Evolutionary conservation across 2,329 filamentous ascomycete species (phyloP).

Genomic region (Neocatenulostroma microsporum): DNA sequence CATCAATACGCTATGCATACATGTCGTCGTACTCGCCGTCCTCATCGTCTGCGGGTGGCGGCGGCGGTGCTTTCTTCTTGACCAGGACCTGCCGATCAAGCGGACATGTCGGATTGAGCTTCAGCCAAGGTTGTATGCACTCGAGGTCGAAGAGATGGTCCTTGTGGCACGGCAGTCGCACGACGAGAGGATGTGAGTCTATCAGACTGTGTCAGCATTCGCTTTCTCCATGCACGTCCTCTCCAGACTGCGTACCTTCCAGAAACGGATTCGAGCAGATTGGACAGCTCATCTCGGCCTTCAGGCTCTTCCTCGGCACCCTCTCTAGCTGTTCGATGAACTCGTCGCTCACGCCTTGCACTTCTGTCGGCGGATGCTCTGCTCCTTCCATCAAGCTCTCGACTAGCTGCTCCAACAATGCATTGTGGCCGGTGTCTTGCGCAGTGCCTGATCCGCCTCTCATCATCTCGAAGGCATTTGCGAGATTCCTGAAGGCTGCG

Average conservation of each 20-base stretch:
- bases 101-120: constrained; percentile 57
- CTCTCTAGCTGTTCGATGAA: constrained; percentile 55
- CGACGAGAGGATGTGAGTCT: constrained; percentile 56
- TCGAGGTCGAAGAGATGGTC: constrained; percentile 58
- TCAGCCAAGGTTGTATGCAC: constrained; percentile 57
- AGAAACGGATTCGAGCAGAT: constrained; percentile 56
- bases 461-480: constrained; percentile 55
- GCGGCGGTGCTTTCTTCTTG: constrained; percentile 39
- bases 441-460: constrained; percentile 28
- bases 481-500: constrained; percentile 52
- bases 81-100: constrained; percentile 53
- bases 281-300: constrained; percentile 47
- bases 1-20: constrained; percentile 32
- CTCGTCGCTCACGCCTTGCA: constrained; percentile 54
- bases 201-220: constrained; percentile 3
- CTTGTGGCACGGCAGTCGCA: constrained; percentile 54
- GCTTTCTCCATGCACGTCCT: not conserved
- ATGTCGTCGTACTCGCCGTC: constrained; percentile 47
- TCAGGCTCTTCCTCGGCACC: constrained; percentile 49
- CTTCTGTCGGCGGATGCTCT: constrained; percentile 51
- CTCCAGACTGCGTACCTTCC: constrained; percentile 38
- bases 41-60: constrained; percentile 38
- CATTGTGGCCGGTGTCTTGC: constrained; percentile 18
- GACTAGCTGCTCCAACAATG: constrained; percentile 50
- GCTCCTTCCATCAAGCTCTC: constrained; percentile 47